A percentile compares a stretch with the other conserved stretches of the same genome.
phyloP scores from a whole-genome alignment of 805 yeast genomes.

The Nakazawaea wyomingensis region DNA sequence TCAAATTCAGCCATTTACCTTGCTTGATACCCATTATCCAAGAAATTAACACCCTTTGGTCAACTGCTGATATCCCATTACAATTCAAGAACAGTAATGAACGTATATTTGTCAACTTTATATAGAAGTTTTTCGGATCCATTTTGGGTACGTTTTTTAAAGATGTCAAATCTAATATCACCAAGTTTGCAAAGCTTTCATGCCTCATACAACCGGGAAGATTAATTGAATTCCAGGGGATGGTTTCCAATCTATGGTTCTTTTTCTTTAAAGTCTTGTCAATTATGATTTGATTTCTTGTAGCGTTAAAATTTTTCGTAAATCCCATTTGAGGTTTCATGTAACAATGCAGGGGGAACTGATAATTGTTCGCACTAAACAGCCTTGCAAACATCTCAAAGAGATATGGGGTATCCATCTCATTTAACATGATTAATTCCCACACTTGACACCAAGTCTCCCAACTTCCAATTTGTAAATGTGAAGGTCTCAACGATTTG shows the following conservation, averaged over 20 bases:
- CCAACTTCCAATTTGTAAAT: constrained; percentile 21
- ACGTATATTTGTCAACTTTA: constrained; percentile 9
- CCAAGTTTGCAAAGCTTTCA: constrained; percentile 13
- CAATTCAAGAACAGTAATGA: constrained; percentile 11
- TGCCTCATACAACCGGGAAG: constrained; percentile 2
- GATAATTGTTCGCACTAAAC: constrained; percentile 3
- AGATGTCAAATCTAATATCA: constrained; percentile 17
- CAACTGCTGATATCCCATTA: constrained; percentile 10
- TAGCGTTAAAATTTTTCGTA: not conserved
- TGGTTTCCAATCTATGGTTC: constrained; percentile 31
- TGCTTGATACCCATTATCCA: constrained; percentile 22
- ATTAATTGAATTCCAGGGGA: constrained; percentile 22
- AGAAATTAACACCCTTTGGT: constrained; percentile 18
- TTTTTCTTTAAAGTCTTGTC: constrained; percentile 11
- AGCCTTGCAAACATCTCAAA: constrained; percentile 24
- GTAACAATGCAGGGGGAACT: constrained; percentile 18
- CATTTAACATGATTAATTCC: constrained; percentile 23
- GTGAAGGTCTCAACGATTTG: constrained; percentile 16
- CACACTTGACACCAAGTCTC: constrained; percentile 28
- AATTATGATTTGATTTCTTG: constrained; percentile 19
- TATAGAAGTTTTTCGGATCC: not conserved
- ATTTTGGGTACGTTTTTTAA: constrained; percentile 1
- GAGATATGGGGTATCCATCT: constrained; percentile 25
- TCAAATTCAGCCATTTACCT: constrained; percentile 20
- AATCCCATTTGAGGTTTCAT: constrained; percentile 14